A percentile compares a stretch with the other conserved stretches of the same genome.
Evolutionary conservation across 495 filamentous ascomycete genomes (phyloP).

Genomic region (Apiosordaria backusii): DNA sequence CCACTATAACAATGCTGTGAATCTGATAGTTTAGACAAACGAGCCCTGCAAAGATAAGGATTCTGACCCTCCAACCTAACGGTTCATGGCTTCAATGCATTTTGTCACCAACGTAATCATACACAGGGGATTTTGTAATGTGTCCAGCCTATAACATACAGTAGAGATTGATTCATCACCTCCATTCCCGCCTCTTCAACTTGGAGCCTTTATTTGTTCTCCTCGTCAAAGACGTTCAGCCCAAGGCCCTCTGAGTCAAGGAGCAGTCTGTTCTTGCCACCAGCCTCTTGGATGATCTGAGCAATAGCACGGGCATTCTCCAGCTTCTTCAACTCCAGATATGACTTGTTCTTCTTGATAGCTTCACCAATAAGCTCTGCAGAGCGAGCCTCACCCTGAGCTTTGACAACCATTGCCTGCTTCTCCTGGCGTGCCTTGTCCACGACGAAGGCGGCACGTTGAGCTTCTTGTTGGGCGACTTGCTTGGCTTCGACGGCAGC

Average conservation of each 20-base stretch:
- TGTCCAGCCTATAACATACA: constrained; percentile 15
- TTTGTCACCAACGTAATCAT: neutral
- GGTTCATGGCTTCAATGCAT: neutral
- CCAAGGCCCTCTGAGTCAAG: constrained; percentile 86
- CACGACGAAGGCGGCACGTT: constrained; percentile 94
- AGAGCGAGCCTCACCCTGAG: constrained; percentile 97
- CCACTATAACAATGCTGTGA: too few relatives aligned
- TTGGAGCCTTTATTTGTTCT: constrained; percentile 31
- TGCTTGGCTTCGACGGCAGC: constrained; percentile 98
- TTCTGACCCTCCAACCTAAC: neutral
- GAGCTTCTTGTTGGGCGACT: constrained; percentile 97
- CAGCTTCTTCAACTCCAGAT: constrained; percentile 94
- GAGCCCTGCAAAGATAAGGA: neutral
- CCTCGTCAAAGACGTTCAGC: constrained; percentile 76
- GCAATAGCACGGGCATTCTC: constrained; percentile 93
- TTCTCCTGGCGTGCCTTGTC: constrained; percentile 99
- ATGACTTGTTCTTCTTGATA: constrained; percentile 97
- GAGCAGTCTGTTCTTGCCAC: constrained; percentile 90
- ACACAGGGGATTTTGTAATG: neutral
- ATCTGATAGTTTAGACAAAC: too few relatives aligned
- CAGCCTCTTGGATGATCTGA: constrained; percentile 72
- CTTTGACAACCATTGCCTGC: constrained; percentile 96
- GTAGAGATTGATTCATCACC: constrained; percentile 39
- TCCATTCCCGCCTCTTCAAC: constrained; percentile 6
- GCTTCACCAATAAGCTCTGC: constrained; percentile 97